Evolutionary conservation across 805 yeast genomes (phyloP), one percentile per base, ranked within the genome.

Genomic region (Scheffersomyces spartinae): DNA sequence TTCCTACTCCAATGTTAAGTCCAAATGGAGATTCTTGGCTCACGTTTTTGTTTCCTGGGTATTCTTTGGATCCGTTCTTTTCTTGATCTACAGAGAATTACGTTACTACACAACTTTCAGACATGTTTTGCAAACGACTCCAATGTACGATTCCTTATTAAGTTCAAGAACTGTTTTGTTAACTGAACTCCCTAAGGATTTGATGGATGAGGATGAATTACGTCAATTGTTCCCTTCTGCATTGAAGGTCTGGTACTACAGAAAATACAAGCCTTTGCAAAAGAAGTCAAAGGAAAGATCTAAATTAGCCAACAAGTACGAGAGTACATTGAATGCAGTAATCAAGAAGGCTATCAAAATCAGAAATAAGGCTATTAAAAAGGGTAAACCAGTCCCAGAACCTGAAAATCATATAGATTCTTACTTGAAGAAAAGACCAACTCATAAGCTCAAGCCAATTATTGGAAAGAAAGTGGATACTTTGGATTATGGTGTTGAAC

Each of bases 401-500:
- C 75, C 79, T 4, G 65, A 59, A 27, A 62, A 74, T 42, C 75
- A 67, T 33, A 41, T 75, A 24, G 60, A 64, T 34, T 61, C 72
- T 22, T 84, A 81, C 48, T 71, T 84, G 33, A 77, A 79, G 52
- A 85, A 84, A 60, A 69, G 88, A 39, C 96, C 96, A 24, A 76
- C 82, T 17, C 88, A 83, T 52, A 71, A 71, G 35, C 64, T 84
- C 40, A 71, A 69, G 42, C 73, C 72, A 29, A 52, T 80, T 31
- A 63, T 77, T 39, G 94, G 95, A 31, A 54, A 80, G 53, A 86
- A 86, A 55, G 95, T 86, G 29, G 77, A 78, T 41, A 79, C 95
- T 17, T 68, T 88, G 43, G 69, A 76, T 26, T 79, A 84, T 45
- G 74, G 79, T 33, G 64, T 71, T 26, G 73, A 74, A 35, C 66